These are phyloP conservation scores for Trichophaea hybrida DNA, from an alignment of 2,329 filamentous ascomycete genomes.

Conservation along the genomic window DNA sequence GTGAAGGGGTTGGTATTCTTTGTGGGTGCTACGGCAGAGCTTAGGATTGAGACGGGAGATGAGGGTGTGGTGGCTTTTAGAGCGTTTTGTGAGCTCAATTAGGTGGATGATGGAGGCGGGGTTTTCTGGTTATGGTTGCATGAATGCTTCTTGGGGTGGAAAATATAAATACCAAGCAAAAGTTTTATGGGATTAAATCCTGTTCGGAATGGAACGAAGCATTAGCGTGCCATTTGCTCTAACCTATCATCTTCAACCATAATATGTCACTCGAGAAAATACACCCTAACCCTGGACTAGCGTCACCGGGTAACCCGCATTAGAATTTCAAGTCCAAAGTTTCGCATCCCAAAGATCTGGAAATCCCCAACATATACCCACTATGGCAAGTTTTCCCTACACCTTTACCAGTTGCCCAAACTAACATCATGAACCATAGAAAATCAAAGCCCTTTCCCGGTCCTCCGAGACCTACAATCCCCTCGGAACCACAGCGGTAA, in stretches of 20 bases:
- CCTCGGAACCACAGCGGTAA: conserved; percentile 50
- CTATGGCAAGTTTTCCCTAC: background rate
- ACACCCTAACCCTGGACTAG: too few relatives aligned
- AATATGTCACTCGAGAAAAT: too few relatives aligned
- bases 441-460: conserved; percentile 53
- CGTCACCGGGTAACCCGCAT: too few relatives aligned
- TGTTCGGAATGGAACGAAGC: too few relatives aligned
- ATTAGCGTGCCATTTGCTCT: too few relatives aligned
- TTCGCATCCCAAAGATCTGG: too few relatives aligned
- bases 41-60: conserved; percentile 57
- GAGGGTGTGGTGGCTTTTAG: conserved; percentile 78
- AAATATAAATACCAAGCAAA: too few relatives aligned
- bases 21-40: conserved; percentile 75
- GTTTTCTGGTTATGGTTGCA: too few relatives aligned
- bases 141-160: too few relatives aligned
- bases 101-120: background rate
- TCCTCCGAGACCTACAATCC: conserved; percentile 51
- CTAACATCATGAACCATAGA: conserved; percentile 31
- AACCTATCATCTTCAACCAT: too few relatives aligned
- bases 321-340: too few relatives aligned
- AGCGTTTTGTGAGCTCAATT: conserved; percentile 74
- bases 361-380: background rate
- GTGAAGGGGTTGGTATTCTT: conserved; percentile 58
- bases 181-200: too few relatives aligned
- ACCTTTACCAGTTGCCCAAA: background rate